Evolutionary conservation across 2,329 filamentous ascomycete genomes (phyloP).

Genomic region (Ceratocystis diversiconidia): DNA sequence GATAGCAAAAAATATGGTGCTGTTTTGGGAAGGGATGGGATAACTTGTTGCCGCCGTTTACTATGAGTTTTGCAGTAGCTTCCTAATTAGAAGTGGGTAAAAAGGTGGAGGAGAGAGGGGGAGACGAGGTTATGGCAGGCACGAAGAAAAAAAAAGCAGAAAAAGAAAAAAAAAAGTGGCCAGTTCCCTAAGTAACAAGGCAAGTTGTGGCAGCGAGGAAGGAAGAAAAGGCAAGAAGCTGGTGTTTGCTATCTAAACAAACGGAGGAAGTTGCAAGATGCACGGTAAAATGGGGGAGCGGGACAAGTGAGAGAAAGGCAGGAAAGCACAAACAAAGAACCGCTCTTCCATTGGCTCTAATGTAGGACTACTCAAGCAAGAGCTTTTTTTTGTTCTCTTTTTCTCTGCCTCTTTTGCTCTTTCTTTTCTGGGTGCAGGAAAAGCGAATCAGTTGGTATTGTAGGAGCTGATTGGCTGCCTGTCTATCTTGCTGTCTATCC

Average conservation of each 20-base stretch:
- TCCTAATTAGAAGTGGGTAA: slow-evolving; percentile 4
- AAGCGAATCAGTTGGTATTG: background rate
- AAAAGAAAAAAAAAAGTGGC: slow-evolving; percentile 4
- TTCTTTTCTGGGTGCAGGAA: background rate
- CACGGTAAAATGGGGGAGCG: background rate
- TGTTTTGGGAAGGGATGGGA: slow-evolving; percentile 13
- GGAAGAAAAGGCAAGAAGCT: background rate
- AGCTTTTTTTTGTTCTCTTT: background rate
- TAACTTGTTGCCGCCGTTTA: slow-evolving; percentile 1
- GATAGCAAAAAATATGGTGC: slow-evolving; percentile 15
- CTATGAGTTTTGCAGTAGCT: slow-evolving; percentile 5
- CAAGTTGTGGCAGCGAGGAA: background rate
- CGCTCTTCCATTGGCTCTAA: background rate
- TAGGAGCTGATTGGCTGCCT: background rate
- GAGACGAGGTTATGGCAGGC: background rate
- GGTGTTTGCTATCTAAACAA: background rate
- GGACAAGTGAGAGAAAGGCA: background rate
- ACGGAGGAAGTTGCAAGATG: slow-evolving; percentile 7
- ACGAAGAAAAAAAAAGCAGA: background rate
- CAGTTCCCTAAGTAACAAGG: slow-evolving; percentile 16
- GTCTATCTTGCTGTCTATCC: background rate
- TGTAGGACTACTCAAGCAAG: background rate
- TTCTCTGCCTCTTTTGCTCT: background rate
- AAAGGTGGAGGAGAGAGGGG: background rate
- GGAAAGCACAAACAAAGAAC: background rate